Evolutionary conservation across 2,329 filamentous ascomycete species (phyloP), one percentile per base, ranked within the genome.

Genomic region (Neofusicoccum umdonicola): DNA sequence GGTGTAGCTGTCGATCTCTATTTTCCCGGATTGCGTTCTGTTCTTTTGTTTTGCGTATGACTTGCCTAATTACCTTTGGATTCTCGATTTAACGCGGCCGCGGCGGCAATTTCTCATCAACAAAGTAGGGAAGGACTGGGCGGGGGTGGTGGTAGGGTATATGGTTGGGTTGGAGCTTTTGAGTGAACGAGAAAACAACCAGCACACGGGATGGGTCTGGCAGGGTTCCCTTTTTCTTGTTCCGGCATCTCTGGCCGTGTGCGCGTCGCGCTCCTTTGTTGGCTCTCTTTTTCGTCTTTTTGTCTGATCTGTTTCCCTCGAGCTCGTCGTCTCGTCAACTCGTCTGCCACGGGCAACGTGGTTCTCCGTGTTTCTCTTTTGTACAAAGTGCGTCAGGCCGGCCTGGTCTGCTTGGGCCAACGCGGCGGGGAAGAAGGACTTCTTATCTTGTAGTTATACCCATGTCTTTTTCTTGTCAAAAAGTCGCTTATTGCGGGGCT

Each of bases 381-480:
- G 44, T 62, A 50, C 58, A 50, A 51, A 50, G 52, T 42, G 41
- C 22, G 56, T 47, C 31, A 39, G 34, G 17, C 27, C 11, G 31
- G n/a, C 34, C 35, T 6, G 50, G 11, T 9, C 35, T 17, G 27
- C 27, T 13, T 15, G 27, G 37, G 5, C 51, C 17, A 8, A 35
- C 3, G 13, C 37, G 42, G 9, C 12, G 42, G 42, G 39, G 51
- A 34, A 12, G 34, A 13, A 44, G 44, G 39, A 19, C 56, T 37
- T 60, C 41, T 11, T 15, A 34, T 39, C 19, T 62, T 62, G 58
- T 51, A 51, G 58, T 39, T 62, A 62, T 62, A 62, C 58, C 58
- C 58, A 62, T 62, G 45, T 51, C 31, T 51, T 62, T 51, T 62
- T 62, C 31, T 51, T 50, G 31, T 41, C 34, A 62, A 62, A 60